These are phyloP conservation scores for Fusarium begoniae DNA, from an alignment of 2,329 filamentous ascomycete species.

Conservation along the genomic window DNA sequence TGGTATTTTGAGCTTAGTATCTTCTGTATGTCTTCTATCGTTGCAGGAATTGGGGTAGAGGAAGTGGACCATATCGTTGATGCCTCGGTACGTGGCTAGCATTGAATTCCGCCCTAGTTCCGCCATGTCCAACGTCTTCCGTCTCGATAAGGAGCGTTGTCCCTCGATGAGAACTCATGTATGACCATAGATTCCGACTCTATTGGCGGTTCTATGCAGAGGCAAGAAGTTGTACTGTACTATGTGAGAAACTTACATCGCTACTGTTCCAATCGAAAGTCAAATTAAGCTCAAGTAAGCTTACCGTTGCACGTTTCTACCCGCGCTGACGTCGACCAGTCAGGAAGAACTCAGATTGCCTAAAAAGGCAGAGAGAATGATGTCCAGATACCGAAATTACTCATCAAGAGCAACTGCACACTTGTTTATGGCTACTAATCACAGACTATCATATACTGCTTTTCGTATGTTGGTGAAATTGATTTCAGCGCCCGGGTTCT, in stretches of 20 bases:
- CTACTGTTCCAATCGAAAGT: neutral
- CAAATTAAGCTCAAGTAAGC: constrained; percentile 4
- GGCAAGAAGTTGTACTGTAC: neutral
- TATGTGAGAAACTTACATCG: neutral
- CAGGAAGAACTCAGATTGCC: neutral
- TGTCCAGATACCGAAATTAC: neutral
- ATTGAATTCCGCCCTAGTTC: neutral
- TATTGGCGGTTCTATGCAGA: rapidly evolving
- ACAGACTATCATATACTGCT: neutral
- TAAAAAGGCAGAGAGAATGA: neutral
- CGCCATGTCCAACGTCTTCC: neutral
- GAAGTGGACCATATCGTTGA: neutral
- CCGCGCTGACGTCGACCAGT: constrained; percentile 1
- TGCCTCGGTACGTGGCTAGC: neutral
- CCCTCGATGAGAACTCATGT: neutral
- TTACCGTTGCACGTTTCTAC: neutral
- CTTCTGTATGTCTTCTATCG: neutral
- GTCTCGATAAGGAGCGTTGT: neutral
- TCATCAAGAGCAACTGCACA: neutral
- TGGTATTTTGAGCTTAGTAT: neutral
- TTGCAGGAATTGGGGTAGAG: neutral
- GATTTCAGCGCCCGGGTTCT: neutral
- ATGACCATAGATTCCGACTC: neutral
- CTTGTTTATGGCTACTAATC: rapidly evolving
- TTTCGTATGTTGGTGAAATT: neutral